Conservation (phyloP, 768 basidiomycete genomes). For the Cystofilobasidium capitatum region DNA sequence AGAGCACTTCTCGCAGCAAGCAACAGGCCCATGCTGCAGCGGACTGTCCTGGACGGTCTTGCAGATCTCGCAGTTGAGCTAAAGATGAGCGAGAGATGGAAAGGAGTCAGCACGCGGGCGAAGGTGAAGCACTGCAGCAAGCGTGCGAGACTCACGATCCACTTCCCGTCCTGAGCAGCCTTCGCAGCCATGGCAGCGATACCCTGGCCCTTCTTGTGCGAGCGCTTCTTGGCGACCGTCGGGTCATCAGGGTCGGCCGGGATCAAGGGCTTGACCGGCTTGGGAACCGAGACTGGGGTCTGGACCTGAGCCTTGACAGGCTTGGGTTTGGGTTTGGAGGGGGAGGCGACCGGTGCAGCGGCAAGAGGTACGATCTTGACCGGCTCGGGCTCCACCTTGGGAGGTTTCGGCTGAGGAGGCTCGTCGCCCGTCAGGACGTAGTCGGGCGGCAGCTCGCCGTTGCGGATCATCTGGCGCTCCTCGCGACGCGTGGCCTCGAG, state of each 20-base stretch:
- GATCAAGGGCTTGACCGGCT: not conserved
- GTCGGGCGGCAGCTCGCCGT: constrained; percentile 14
- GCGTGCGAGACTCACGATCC: not conserved
- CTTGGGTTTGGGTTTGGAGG: not conserved
- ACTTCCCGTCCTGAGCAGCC: not conserved
- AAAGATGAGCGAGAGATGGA: not conserved
- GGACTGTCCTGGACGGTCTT: constrained; percentile 1
- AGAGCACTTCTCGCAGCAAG: constrained; percentile 69
- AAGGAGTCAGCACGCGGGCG: too few species aligned
- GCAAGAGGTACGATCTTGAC: not conserved
- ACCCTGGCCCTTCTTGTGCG: constrained; percentile 10
- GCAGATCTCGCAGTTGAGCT: constrained; percentile 12
- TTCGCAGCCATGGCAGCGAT: not conserved
- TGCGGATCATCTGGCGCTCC: constrained; percentile 9
- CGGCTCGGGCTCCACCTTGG: not conserved
- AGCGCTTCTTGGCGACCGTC: not conserved
- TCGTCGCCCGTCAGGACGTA: constrained; percentile 1
- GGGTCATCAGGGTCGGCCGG: not conserved
- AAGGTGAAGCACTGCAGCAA: not conserved
- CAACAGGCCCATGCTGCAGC: constrained; percentile 41
- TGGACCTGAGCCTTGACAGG: not conserved
- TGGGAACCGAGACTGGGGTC: too few species aligned
- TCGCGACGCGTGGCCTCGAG: constrained; percentile 8
- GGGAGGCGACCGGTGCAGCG: too few species aligned
- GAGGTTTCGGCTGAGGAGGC: not conserved